A percentile compares a stretch with the other conserved stretches of the same genome.
phyloP scores from a whole-genome alignment of 768 basidiomycete genomes.

The Mycena filopes region DNA sequence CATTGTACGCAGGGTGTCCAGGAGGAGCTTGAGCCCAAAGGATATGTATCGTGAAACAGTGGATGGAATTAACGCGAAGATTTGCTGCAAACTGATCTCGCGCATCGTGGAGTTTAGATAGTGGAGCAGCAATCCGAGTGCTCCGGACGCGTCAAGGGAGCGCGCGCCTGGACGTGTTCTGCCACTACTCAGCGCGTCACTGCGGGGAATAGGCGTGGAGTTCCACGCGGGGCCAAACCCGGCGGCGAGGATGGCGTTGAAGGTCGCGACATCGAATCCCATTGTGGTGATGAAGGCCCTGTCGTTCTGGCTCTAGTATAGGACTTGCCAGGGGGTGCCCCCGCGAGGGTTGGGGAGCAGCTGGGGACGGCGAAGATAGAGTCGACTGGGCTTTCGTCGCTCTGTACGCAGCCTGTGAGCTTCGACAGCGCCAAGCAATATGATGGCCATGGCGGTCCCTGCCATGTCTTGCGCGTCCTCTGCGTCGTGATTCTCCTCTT shows the following conservation, averaged over 20 bases:
- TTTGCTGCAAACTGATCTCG: background rate
- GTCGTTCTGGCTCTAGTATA: background rate
- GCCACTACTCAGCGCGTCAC: background rate
- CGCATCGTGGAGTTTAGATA: background rate
- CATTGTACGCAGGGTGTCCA: background rate
- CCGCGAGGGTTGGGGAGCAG: background rate
- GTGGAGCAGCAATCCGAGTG: background rate
- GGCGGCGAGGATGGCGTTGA: background rate
- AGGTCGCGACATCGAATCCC: background rate
- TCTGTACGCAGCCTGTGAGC: background rate
- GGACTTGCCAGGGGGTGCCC: background rate
- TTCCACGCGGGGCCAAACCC: background rate
- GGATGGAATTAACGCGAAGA: background rate
- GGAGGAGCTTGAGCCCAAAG: background rate
- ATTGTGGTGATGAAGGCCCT: background rate
- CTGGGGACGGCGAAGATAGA: background rate
- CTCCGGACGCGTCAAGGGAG: background rate
- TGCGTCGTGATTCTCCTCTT: background rate
- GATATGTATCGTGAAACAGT: background rate
- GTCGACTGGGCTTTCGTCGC: background rate
- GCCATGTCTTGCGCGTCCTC: background rate
- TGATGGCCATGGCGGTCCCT: background rate
- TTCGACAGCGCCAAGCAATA: background rate
- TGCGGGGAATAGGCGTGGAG: background rate
- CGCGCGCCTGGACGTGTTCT: background rate